Evolutionary conservation across 805 yeast genomes (phyloP).

Genomic region (Candida caryicola): DNA sequence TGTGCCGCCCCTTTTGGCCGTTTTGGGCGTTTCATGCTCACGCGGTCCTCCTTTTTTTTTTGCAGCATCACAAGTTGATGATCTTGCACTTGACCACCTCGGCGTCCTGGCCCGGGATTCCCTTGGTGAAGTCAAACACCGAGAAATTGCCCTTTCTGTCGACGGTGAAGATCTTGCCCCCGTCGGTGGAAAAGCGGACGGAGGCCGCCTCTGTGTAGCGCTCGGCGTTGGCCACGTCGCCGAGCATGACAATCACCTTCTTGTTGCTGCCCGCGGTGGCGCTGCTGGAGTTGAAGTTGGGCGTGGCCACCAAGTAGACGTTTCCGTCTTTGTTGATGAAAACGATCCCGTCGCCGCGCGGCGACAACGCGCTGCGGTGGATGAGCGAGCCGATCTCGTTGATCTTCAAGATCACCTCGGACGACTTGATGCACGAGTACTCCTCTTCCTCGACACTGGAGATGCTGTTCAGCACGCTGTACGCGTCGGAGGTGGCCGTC

Average conservation of each 20-base stretch:
- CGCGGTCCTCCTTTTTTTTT: too few species aligned
- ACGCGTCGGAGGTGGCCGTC: constrained; percentile 10
- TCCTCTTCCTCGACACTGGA: constrained; percentile 20
- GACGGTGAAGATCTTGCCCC: constrained; percentile 70
- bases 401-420: constrained; percentile 46
- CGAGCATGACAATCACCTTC: constrained; percentile 62
- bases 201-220: constrained; percentile 77
- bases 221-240: constrained; percentile 75
- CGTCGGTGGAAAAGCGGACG: constrained; percentile 71
- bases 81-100: constrained; percentile 68
- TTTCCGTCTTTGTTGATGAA: constrained; percentile 76
- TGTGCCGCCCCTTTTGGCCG: too few species aligned
- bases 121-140: constrained; percentile 86
- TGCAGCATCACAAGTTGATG: constrained; percentile 30
- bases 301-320: constrained; percentile 65
- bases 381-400: constrained; percentile 81
- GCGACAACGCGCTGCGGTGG: constrained; percentile 72
- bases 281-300: constrained; percentile 33
- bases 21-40: too few species aligned
- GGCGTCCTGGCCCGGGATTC: constrained; percentile 64
- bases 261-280: constrained; percentile 16
- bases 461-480: constrained; percentile 20
- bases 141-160: constrained; percentile 81
- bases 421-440: constrained; percentile 21
- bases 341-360: constrained; percentile 83